Evolutionary conservation across 192 early-diverging fungal species (phyloP), one percentile per base, ranked within the genome.

Genomic region (Coemansia erecta): DNA sequence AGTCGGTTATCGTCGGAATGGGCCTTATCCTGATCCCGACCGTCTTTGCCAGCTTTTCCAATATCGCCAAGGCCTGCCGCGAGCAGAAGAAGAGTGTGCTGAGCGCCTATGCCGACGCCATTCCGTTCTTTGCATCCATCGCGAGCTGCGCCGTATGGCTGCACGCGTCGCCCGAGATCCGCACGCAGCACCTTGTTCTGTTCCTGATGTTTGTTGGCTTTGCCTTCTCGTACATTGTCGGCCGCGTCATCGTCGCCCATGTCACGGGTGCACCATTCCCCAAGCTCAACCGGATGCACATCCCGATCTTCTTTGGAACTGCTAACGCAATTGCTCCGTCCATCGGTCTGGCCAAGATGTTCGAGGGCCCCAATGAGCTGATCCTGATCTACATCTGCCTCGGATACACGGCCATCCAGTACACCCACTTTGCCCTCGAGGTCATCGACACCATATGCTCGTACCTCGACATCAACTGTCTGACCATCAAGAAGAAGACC

Each of bases 221-320:
- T 53, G 82, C 87, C 21, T 90, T 90, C 66, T 91, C 89, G 45
- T 88, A 90, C 66, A 89, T 88, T 33, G 91, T 93, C 42, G 89
- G 90, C 17, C 77, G 84, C 42, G 91, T 95, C 63, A 93, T 95
- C 68, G 83, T 90, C 15, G 90, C 91, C 28, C 93, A 95, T 58
- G 88, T 93, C 23, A 84, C 86, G n/a, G 86, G 92, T 22, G 84
- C 88, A 44, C 83, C 86, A 15, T 95, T 92, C 82, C 93, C 93
- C 2, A 81, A 84, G 56, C 77, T 85, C 53, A 88, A 91, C 66
- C 72, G 87, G 41, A 80, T 81, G 60, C 76, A 85, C 52, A 56
- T 85, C 22, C 84, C 87, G n/a, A 67, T 90, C 22, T 55, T 84
- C 47, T 56, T 86, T 43, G 88, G 88, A 23, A 81, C 80, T 28